These are phyloP conservation scores for Septoria linicola DNA, from an alignment of 2,329 filamentous ascomycete species.

Conservation along the genomic window DNA sequence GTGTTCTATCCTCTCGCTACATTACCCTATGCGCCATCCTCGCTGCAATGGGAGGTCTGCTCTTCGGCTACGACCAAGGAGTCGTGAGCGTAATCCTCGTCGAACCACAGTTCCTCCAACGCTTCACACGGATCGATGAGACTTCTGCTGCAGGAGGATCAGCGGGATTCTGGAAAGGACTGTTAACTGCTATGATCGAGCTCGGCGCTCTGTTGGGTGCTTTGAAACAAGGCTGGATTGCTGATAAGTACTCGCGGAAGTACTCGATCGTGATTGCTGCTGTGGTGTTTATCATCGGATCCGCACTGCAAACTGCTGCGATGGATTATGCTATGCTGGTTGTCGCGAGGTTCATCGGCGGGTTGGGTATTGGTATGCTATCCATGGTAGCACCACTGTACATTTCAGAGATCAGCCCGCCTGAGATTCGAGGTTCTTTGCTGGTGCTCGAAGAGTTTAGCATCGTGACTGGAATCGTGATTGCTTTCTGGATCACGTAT, in stretches of 20 bases:
- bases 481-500: constrained; percentile 57
- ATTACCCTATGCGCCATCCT: constrained; percentile 54
- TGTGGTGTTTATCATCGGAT: constrained; percentile 47
- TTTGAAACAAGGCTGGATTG: constrained; percentile 38
- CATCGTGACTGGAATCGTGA: constrained; percentile 50
- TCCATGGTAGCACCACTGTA: constrained; percentile 54
- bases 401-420: constrained; percentile 79
- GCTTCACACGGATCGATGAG: constrained; percentile 39
- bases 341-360: constrained; percentile 36
- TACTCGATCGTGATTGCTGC: constrained; percentile 44
- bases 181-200: constrained; percentile 48
- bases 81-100: constrained; percentile 44
- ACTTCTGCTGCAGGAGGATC: constrained; percentile 40
- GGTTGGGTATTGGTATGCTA: constrained; percentile 37
- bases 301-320: constrained; percentile 41
- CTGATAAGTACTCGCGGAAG: constrained; percentile 47
- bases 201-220: constrained; percentile 43
- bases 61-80: constrained; percentile 46
- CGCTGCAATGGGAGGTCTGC: constrained; percentile 45
- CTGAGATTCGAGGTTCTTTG: constrained; percentile 42
- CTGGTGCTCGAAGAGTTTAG: constrained; percentile 51
- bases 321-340: constrained; percentile 36
- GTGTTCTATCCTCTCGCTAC: constrained; percentile 51
- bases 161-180: constrained; percentile 66
- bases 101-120: constrained; percentile 47